Percentiles rank a stretch among this genome's conserved stretches.
These are phyloP conservation scores for Fusarium chuoi DNA, from an alignment of 2,329 filamentous ascomycete species.

Conservation along the genomic window DNA sequence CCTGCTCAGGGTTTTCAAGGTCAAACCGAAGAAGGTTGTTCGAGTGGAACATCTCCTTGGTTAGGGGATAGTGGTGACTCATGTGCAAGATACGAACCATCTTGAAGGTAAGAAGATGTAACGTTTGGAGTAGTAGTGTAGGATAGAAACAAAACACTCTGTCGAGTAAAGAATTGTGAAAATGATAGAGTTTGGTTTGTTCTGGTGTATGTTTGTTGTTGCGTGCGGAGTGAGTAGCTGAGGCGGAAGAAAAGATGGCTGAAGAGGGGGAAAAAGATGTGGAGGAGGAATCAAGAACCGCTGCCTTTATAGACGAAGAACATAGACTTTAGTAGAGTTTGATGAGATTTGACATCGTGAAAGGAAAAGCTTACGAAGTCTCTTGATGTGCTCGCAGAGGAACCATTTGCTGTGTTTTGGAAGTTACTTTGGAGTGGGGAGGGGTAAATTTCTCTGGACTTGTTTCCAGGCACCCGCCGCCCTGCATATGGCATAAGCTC, in stretches of 20 bases:
- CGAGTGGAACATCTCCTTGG: fast-evolving
- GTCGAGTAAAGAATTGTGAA: not conserved
- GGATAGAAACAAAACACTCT: not conserved
- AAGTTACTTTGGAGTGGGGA: not conserved
- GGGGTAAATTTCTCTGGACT: not conserved
- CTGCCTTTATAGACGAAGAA: not conserved
- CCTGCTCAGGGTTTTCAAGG: fast-evolving
- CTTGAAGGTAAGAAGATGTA: not conserved
- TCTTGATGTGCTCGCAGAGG: not conserved
- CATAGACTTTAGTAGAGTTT: constrained; percentile 1
- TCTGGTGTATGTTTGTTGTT: not conserved
- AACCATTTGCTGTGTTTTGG: not conserved
- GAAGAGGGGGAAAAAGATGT: not conserved
- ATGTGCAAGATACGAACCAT: not conserved
- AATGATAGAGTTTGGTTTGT: not conserved
- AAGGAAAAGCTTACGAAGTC: constrained; percentile 14
- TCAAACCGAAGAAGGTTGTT: not conserved
- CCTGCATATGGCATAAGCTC: not conserved
- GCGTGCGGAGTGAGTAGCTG: not conserved
- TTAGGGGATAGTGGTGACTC: not conserved
- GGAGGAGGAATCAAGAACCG: too few relatives aligned
- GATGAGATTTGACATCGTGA: not conserved
- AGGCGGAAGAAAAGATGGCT: not conserved
- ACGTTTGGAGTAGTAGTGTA: not conserved
- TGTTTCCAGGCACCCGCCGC: not conserved